Evolutionary conservation across 345 rosid genomes (phyloP).

Genomic region (Murraya koenigii): DNA sequence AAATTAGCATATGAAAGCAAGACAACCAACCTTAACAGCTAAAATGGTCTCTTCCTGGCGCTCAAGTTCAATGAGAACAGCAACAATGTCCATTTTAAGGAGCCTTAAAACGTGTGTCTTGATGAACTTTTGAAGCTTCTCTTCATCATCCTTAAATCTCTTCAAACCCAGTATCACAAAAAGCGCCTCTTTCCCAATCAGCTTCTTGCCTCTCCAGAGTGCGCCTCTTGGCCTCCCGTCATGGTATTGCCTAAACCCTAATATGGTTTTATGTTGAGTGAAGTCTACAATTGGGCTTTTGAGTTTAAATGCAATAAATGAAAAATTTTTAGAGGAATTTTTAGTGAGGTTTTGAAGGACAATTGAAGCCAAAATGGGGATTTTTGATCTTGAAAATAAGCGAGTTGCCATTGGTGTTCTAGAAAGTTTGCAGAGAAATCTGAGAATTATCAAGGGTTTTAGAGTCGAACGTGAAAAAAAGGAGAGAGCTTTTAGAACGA

Average conservation of each 20-base stretch:
- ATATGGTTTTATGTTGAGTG: slow-evolving; percentile 9
- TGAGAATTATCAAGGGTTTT: neutral
- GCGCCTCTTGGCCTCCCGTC: slow-evolving; percentile 97
- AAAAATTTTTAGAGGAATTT: slow-evolving; percentile 14
- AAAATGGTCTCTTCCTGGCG: slow-evolving; percentile 76
- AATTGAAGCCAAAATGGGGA: slow-evolving; percentile 29
- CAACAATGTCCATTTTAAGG: slow-evolving; percentile 73
- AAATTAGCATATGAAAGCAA: neutral
- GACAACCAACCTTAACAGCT: slow-evolving; percentile 49
- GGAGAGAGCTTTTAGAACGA: neutral
- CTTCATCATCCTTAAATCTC: slow-evolving; percentile 76
- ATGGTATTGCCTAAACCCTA: slow-evolving; percentile 53
- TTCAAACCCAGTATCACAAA: slow-evolving; percentile 72
- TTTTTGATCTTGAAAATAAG: slow-evolving; percentile 42
- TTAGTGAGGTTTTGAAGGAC: slow-evolving; percentile 33
- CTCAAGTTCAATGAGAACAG: slow-evolving; percentile 82
- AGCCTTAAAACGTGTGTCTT: slow-evolving; percentile 75
- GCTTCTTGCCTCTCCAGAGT: slow-evolving; percentile 92
- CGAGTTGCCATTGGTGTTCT: slow-evolving; percentile 40
- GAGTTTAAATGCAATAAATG: slow-evolving; percentile 22
- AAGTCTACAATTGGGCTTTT: slow-evolving; percentile 7
- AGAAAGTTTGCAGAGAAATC: neutral
- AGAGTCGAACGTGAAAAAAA: neutral
- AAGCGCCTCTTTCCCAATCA: slow-evolving; percentile 83
- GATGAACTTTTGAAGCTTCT: slow-evolving; percentile 61